Percentiles rank a stretch among this genome's conserved stretches.
phyloP scores from a whole-genome alignment of 73 alveolate species.

The Paramecium pentaurelia region DNA sequence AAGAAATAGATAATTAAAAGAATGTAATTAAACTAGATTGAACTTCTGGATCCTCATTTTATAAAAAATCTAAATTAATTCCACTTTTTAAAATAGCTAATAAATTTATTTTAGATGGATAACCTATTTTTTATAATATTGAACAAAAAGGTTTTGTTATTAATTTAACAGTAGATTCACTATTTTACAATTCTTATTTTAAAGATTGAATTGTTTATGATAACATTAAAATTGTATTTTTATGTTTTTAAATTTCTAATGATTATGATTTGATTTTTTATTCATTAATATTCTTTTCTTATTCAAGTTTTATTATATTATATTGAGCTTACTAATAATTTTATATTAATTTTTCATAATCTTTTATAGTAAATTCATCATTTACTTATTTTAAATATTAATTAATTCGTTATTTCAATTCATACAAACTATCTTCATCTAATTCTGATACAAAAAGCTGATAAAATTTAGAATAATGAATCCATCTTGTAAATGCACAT shows the following conservation, averaged over 20 bases:
- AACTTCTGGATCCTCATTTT: neutral
- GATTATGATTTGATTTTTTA: neutral
- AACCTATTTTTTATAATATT: neutral
- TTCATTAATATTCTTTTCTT: neutral
- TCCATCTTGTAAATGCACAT: constrained; percentile 8
- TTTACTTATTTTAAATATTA: neutral
- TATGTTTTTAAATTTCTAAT: neutral
- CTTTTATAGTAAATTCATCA: neutral
- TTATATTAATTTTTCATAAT: neutral
- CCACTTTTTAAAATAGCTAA: neutral
- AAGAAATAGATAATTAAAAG: neutral
- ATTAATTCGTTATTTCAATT: neutral
- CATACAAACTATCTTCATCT: neutral
- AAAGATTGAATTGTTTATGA: neutral
- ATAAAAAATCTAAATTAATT: neutral
- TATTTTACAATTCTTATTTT: neutral
- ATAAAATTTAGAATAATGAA: neutral
- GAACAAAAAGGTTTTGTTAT: neutral
- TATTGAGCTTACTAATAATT: neutral
- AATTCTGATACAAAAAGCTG: neutral
- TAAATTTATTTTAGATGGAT: neutral
- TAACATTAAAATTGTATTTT: neutral
- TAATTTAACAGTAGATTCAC: neutral
- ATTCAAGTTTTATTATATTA: neutral
- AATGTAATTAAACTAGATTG: neutral